Evolutionary conservation across 1,284 basidiomycete genomes (phyloP), one percentile per base, ranked within the genome.

Genomic region (Dichomitus squalens): DNA sequence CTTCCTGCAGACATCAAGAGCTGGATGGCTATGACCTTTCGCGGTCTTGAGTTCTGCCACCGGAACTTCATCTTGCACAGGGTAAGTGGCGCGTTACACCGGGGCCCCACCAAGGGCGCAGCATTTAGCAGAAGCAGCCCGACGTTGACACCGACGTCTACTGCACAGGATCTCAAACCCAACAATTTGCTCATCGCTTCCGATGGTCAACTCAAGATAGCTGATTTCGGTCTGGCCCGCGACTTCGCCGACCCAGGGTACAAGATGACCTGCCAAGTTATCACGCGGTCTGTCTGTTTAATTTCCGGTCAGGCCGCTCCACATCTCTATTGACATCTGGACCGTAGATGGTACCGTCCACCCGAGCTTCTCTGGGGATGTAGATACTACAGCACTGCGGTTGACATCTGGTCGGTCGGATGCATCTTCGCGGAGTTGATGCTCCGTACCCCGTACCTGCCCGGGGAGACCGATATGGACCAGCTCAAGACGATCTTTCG

Each of bases 1-100:
- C 82, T 95, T 21, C 92, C 94, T 7, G 92, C 93, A 0, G 96
- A 99, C 72, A 96, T 98, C 76, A 99, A 99, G 75, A 90, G 92
- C 67, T 99, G 97, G 97, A 95, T 97, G 86, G 92, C 92, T 16
- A 99, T 99, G 97, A 93, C 93, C 0, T 88, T 98, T 67, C 86
- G 95, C 40, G 97, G 97, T 1, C 80, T 99, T 20, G 96, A 98
- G 72, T 99, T 97, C 72, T 98, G 96, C 66, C 97, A 99, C 73
- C 79, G 95, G 48, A 94, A 96, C 71, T 96, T 90, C 70, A 86
- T 98, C 51, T 76, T 99, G 38, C 97, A 99, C 76, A 86, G 97
- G 54, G 96, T 97, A 68, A 58, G 83, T 75, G 9, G 23, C 44
- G 49, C 20, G 43, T 50, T 29, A 31, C n/a, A 41, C 23, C 4